phyloP scores from a whole-genome alignment of 1,284 basidiomycete genomes.

The Coniferiporia sulphurascens region DNA sequence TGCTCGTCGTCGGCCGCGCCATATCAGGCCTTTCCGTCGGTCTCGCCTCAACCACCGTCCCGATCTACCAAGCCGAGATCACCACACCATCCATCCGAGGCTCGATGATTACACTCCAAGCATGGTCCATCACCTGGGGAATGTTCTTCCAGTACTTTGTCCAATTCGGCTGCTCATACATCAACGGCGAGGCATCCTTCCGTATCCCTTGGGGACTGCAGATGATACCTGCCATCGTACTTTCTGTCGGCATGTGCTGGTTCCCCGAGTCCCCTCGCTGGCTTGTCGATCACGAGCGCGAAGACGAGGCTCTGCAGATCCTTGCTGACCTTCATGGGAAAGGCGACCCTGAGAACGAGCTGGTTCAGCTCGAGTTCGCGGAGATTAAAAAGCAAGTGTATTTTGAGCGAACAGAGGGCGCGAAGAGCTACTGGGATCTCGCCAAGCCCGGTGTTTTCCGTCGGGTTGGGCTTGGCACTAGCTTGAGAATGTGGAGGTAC shows the following conservation, averaged over 20 bases:
- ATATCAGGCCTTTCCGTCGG: constrained; percentile 58
- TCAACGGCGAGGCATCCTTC: constrained; percentile 64
- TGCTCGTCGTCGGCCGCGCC: constrained; percentile 65
- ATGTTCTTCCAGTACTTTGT: constrained; percentile 73
- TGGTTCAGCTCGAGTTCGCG: constrained; percentile 74
- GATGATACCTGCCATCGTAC: constrained; percentile 67
- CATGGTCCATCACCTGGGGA: constrained; percentile 76
- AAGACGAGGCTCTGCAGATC: constrained; percentile 70
- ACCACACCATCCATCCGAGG: constrained; percentile 67
- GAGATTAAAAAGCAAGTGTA: constrained; percentile 76
- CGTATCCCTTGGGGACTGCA: constrained; percentile 78
- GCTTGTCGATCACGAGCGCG: constrained; percentile 57
- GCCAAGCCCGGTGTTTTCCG: constrained; percentile 52
- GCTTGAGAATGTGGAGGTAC: constrained; percentile 60
- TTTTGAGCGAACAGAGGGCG: constrained; percentile 66
- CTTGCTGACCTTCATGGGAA: constrained; percentile 76
- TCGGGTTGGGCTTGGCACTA: constrained; percentile 53
- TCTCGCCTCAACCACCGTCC: constrained; percentile 54
- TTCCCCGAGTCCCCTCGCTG: constrained; percentile 57
- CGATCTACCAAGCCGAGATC: constrained; percentile 72
- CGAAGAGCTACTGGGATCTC: constrained; percentile 68
- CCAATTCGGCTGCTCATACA: constrained; percentile 71
- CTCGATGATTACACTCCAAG: constrained; percentile 70
- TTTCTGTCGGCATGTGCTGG: constrained; percentile 61
- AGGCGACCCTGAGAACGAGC: constrained; percentile 56